Evolutionary conservation across 148 eudicot genomes (phyloP), one percentile per base, ranked within the genome.

Genomic region (Nepenthes mirabilis): DNA sequence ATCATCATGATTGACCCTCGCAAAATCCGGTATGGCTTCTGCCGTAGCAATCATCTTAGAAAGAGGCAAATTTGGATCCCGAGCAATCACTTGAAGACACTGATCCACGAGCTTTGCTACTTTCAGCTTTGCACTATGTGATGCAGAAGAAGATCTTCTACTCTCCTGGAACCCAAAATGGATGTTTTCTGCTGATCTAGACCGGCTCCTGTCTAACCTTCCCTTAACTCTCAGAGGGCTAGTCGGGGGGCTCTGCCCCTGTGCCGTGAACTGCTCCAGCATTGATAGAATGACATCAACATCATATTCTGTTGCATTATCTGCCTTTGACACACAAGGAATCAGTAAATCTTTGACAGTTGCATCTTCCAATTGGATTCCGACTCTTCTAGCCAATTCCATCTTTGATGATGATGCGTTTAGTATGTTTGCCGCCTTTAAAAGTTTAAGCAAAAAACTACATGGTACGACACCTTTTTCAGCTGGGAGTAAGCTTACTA

Each of bases 81-180:
- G 60, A 1, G 88, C 86, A 55, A 86, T 79, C 71, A 80, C 82
- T 70, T 84, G 82, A 35, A 90, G 77, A 64, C 80, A 90, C 0
- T 77, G 69, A 72, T 90, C 97, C 52, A 90, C 77, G 63, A 90
- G 80, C 67, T 77, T 90, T 11, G 86, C 88, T 33, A 90, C 97
- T 57, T 82, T 90, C 52, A 82, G 63, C 53, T 77, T 86, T 1
- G 82, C 72, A 68, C 88, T 68, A 61, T 90, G 97, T 37, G 93
- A 81, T 1, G 93, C 93, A 0, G 87, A 89, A 34, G 96, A 89
- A 35, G 93, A 83, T 57, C 97, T 76, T 56, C 97, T 72, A 32
- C 87, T 78, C 62, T 89, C 94, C 60, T 76, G 88, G 40, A 90
- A 90, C 72, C 68, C 76, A 9, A 72, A 57, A 64, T 83, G 80